These are phyloP conservation scores for Microdochium nivale DNA, from an alignment of 2,329 filamentous ascomycete species.

Conservation along the genomic window DNA sequence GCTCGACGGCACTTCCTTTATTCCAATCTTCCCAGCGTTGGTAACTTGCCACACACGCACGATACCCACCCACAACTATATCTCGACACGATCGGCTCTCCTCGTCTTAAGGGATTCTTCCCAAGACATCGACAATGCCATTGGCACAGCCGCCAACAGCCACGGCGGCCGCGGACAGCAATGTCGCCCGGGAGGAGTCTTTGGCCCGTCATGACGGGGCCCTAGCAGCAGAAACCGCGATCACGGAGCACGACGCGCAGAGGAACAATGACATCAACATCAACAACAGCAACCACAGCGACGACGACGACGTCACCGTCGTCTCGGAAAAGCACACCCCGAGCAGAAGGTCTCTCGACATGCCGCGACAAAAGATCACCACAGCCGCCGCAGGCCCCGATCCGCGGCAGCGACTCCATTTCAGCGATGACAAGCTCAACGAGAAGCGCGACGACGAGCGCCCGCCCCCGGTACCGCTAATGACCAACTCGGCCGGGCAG, in stretches of 20 bases:
- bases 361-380: neutral
- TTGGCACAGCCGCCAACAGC: neutral
- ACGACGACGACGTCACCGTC: neutral
- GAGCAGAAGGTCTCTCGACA: neutral
- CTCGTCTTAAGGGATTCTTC: neutral
- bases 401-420: neutral
- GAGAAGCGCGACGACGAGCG: neutral
- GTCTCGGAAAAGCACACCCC: neutral
- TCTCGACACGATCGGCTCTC: neutral
- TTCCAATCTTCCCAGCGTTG: no score
- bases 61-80: neutral
- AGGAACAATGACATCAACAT: neutral
- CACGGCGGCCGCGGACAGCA: neutral
- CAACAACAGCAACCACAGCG: neutral
- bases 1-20: no score
- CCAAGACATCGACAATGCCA: neutral
- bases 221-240: neutral
- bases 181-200: neutral
- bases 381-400: neutral
- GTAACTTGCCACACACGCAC: no score
- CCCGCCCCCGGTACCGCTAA: neutral
- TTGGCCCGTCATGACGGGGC: no score
- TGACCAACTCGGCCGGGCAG: neutral
- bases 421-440: neutral
- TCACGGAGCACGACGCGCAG: neutral